phyloP scores from a whole-genome alignment of 1,284 basidiomycete genomes.

The Volvariella surrecta region DNA sequence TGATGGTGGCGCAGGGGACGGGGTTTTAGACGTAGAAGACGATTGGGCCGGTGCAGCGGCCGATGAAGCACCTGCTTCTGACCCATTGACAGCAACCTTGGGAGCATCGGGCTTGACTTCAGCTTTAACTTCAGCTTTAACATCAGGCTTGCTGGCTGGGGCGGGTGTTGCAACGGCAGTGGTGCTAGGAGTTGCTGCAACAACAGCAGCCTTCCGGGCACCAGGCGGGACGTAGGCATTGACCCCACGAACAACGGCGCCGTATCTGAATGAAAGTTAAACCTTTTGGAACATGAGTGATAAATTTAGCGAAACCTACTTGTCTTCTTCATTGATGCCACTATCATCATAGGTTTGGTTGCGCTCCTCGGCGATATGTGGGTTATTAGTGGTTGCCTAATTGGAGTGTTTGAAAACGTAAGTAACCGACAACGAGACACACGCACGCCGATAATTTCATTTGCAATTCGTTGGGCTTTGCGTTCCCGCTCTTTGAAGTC shows the following conservation, averaged over 20 bases:
- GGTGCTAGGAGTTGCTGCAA: conserved; percentile 19
- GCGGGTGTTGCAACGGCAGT: conserved; percentile 15
- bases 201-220: conserved; percentile 45
- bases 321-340: conserved; percentile 89
- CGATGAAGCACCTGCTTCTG: conserved; percentile 42
- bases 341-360: conserved; percentile 61
- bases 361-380: conserved; percentile 90
- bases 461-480: conserved; percentile 82
- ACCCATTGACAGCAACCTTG: conserved; percentile 63
- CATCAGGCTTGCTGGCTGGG: conserved; percentile 10
- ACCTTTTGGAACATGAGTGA: conserved; percentile 5
- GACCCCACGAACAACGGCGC: conserved; percentile 82
- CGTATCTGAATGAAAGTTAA: conserved; percentile 53
- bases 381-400: conserved; percentile 64
- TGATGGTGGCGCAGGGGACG: conserved; percentile 45
- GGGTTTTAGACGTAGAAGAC: conserved; percentile 41
- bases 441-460: conserved; percentile 82
- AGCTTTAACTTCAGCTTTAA: background rate
- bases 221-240: conserved; percentile 93
- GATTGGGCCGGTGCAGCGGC: conserved; percentile 29
- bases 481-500: conserved; percentile 89
- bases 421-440: conserved; percentile 4
- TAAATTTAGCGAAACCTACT: conserved; percentile 40
- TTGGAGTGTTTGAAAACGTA: conserved; percentile 4
- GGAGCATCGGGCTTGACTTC: conserved; percentile 46